A percentile compares a stretch with the other conserved stretches of the same genome.
Conservation (phyloP, 202 grass and related monocot genomes). For the Setaria italica region DNA sequence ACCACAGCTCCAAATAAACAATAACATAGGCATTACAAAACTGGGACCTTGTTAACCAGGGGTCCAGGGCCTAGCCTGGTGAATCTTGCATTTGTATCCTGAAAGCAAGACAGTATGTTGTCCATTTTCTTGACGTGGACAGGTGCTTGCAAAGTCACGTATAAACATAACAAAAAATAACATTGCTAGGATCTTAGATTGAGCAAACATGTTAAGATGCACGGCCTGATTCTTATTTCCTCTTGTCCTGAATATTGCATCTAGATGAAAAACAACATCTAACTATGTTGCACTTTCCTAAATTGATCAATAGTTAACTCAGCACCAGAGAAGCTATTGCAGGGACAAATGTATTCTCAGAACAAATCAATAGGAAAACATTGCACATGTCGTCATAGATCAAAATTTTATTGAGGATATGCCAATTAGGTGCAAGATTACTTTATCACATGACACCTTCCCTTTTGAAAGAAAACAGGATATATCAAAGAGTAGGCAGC, state of each 20-base stretch:
- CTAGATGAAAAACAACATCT: neutral
- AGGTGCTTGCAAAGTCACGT: neutral
- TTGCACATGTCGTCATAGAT: neutral
- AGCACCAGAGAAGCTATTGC: neutral
- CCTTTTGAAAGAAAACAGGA: slow-evolving; percentile 34
- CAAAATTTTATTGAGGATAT: slow-evolving; percentile 24
- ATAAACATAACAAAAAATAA: neutral
- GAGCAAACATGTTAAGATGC: neutral
- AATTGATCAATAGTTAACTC: neutral
- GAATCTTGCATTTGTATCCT: neutral
- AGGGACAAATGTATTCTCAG: neutral
- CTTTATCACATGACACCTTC: slow-evolving; percentile 25
- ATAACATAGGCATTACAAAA: neutral
- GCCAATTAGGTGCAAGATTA: neutral
- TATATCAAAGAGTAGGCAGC: slow-evolving; percentile 35
- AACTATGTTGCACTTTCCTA: neutral
- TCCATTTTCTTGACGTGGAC: slow-evolving; percentile 1
- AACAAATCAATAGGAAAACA: slow-evolving; percentile 23
- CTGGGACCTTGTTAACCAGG: neutral
- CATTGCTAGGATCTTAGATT: neutral
- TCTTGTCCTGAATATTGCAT: slow-evolving; percentile 5
- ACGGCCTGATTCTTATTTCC: neutral
- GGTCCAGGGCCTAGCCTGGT: no score
- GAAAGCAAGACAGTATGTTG: neutral
- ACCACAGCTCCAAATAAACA: neutral